Evolutionary conservation across 345 rosid genomes (phyloP).

Genomic region (Kandelia obovata): DNA sequence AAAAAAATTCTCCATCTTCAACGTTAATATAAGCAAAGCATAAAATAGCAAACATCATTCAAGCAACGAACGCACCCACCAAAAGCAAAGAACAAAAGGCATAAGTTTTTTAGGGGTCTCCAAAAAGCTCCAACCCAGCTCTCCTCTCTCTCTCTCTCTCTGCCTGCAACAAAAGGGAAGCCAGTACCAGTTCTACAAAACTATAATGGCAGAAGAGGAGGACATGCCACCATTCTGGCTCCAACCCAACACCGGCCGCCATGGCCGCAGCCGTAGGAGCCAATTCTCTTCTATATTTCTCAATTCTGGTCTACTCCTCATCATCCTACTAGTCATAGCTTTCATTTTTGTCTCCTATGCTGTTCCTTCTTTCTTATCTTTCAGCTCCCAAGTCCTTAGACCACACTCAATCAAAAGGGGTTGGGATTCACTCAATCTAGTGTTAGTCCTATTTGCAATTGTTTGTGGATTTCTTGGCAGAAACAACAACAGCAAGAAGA

Average conservation of each 20-base stretch:
- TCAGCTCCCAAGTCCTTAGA: constrained; percentile 52
- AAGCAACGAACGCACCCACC: neutral
- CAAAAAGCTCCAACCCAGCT: neutral
- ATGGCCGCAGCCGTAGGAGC: constrained; percentile 30
- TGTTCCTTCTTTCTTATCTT: constrained; percentile 46
- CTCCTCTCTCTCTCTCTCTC: too few relatives aligned
- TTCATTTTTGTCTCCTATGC: constrained; percentile 36
- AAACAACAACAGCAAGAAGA: constrained; percentile 15
- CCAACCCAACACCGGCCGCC: constrained; percentile 29
- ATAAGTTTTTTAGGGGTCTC: neutral
- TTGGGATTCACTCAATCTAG: constrained; percentile 74
- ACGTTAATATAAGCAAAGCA: neutral
- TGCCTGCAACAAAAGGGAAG: neutral
- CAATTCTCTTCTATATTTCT: constrained; percentile 37
- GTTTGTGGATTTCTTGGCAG: constrained; percentile 67
- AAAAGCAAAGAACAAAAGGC: neutral
- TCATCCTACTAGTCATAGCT: constrained; percentile 27
- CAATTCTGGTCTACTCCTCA: constrained; percentile 44
- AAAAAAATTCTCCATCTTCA: neutral
- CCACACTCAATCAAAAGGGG: constrained; percentile 63
- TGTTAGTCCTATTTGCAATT: constrained; percentile 72
- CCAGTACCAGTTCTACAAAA: neutral
- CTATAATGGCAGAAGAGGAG: constrained; percentile 53
- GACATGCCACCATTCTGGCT: constrained; percentile 70
- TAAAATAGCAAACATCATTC: neutral